Base-by-base conservation (phyloP, 371 early-diverging fungal genomes). In the Rhizopus microsporus region DNA sequence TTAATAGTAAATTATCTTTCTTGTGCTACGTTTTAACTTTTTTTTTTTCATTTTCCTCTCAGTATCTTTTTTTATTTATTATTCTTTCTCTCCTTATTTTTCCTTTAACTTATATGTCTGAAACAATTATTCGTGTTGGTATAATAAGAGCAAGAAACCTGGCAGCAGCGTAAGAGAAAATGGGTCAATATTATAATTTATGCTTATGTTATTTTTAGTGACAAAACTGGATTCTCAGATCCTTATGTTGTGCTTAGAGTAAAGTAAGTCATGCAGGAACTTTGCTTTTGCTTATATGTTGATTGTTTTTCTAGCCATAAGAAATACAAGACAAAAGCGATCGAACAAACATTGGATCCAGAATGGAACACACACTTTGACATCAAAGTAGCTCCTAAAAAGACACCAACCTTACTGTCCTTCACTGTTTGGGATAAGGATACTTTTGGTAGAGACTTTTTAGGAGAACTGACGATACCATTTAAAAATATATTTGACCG, bases 361-460 rank as follows among this genome's bases (percentile, higher is more conserved):
- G 80, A 75, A 17, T 93, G 94, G 92, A 80, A 91, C 53, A 81
- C 74, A 8, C 68, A 80, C 48, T 89, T 90, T 64, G 88, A 87
- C 34, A 80, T 90, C 65, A 70, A 69, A 16, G 43, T 88, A 23
- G 65, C 78, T 10, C 62, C 73, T 12, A 66, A 69, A 44, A 76
- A 76, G 16, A 57, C 73, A 13, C 82, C 84, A 1, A 65, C 68
- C 6, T 53, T 70, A 7, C 62, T 84, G 33, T 65, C 69, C 15
- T 63, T 85, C 17, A 81, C 78, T 17, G 80, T 87, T 17, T 85
- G 87, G 86, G 84, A 82, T 60, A 83, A 80, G 56, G 84, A 86
- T 68, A 74, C 79, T 9, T 80, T 84, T 65, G 79, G 83, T 3
- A 57, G 74, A 17, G 80, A 82, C 57, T 90, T 85, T 51, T 66